These are phyloP conservation scores for Beauveria sp. DNA, from an alignment of 2,329 filamentous ascomycete genomes.

Conservation along the genomic window DNA sequence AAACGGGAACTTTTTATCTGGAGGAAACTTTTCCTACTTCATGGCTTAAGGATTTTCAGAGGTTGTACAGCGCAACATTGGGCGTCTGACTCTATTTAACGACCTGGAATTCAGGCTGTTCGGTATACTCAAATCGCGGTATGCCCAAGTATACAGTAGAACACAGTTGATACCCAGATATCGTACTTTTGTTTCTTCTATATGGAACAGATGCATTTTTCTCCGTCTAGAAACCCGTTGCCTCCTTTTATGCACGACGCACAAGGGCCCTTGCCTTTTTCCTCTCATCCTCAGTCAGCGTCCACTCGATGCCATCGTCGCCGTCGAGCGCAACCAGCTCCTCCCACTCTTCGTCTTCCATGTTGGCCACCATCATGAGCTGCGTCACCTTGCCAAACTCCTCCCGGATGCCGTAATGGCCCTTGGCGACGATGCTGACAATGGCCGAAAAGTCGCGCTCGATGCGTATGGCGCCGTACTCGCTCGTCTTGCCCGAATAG, in stretches of 20 bases:
- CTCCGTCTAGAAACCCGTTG: not conserved
- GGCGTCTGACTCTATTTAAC: too few relatives aligned
- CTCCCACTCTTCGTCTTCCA: constrained; percentile 95
- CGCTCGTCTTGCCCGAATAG: constrained; percentile 71
- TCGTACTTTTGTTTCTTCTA: not conserved
- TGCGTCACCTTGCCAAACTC: constrained; percentile 69
- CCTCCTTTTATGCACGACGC: not conserved
- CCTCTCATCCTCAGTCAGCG: constrained; percentile 66
- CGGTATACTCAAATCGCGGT: too few relatives aligned
- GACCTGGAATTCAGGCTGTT: too few relatives aligned
- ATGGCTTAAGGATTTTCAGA: too few relatives aligned
- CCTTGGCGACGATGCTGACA: constrained; percentile 57
- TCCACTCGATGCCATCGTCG: constrained; percentile 63
- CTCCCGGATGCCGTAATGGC: constrained; percentile 71
- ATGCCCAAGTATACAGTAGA: too few relatives aligned
- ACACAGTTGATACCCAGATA: not conserved
- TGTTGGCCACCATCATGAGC: constrained; percentile 79
- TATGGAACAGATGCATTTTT: not conserved
- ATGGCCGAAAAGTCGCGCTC: constrained; percentile 79
- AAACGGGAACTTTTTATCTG: not conserved
- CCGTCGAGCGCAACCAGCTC: constrained; percentile 50
- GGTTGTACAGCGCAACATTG: too few relatives aligned
- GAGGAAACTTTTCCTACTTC: too few relatives aligned
- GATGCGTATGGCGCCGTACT: constrained; percentile 72
- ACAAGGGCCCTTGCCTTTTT: constrained; percentile 64